A percentile compares a stretch with the other conserved stretches of the same genome.
phyloP scores from a whole-genome alignment of 176 grass and related monocot genomes.

The Canna indica region DNA sequence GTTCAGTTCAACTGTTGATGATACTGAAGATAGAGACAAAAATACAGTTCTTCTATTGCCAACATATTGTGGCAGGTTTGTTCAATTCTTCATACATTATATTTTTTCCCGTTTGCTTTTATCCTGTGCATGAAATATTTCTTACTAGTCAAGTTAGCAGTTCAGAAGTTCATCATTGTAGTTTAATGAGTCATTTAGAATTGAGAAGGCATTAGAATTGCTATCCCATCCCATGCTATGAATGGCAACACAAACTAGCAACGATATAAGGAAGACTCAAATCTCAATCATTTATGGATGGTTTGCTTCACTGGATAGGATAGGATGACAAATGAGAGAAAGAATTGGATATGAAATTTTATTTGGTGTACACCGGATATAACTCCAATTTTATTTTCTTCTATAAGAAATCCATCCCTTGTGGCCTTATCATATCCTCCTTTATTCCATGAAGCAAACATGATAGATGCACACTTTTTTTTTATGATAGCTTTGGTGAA shows the following conservation, averaged over 20 bases:
- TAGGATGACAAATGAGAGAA: no score
- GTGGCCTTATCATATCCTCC: no score
- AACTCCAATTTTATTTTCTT: no score
- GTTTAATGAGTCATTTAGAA: background rate
- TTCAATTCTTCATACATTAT: background rate
- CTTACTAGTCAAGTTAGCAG: background rate
- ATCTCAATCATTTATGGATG: no score
- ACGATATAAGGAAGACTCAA: no score
- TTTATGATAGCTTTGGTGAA: background rate
- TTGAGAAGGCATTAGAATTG: background rate
- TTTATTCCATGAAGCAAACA: no score
- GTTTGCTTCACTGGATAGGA: no score
- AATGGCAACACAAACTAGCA: no score
- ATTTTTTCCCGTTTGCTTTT: background rate
- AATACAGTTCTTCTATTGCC: slow-evolving; percentile 50
- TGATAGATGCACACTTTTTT: background rate
- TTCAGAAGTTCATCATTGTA: background rate
- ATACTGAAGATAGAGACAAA: slow-evolving; percentile 38
- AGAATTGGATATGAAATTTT: no score
- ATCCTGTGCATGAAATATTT: background rate
- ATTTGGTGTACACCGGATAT: no score
- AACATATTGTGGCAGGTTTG: slow-evolving; percentile 79
- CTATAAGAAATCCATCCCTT: no score
- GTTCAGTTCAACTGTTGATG: slow-evolving; percentile 35
- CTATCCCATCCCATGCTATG: no score